Conservation (phyloP, 257 asterid genomes). For the Solanum pimpinellifolium region DNA sequence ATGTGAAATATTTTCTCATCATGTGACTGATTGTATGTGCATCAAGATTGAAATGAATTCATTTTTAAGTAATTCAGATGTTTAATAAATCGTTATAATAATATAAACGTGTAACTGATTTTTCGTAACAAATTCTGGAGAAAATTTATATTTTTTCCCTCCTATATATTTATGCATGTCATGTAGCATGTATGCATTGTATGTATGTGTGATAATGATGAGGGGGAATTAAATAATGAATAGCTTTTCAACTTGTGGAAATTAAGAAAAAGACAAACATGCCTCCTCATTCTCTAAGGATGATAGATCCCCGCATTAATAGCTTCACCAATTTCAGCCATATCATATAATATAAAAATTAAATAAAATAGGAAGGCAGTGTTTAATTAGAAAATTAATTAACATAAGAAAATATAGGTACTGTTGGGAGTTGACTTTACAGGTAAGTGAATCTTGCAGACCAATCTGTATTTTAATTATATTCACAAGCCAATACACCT, state of each 20-base stretch:
- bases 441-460: slow-evolving; percentile 16
- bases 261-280: slow-evolving; percentile 31
- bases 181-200: not conserved
- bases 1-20: too few species aligned
- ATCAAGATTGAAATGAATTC: too few species aligned
- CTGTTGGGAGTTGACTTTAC: slow-evolving; percentile 79
- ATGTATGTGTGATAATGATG: not conserved
- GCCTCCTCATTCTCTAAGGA: slow-evolving; percentile 24
- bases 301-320: slow-evolving; percentile 53
- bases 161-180: not conserved
- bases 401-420: slow-evolving; percentile 31
- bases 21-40: too few species aligned
- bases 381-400: not conserved
- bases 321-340: slow-evolving; percentile 33
- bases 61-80: too few species aligned
- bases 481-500: not conserved
- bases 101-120: too few species aligned
- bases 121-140: too few species aligned
- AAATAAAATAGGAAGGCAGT: not conserved
- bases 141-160: too few species aligned
- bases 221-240: not conserved
- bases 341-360: not conserved
- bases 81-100: too few species aligned
- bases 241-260: not conserved
- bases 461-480: slow-evolving; percentile 5